A percentile compares a stretch with the other conserved stretches of the same genome.
Evolutionary conservation across 139 green algal genomes (phyloP).

Genomic region (Tetradesmus obliquus): DNA sequence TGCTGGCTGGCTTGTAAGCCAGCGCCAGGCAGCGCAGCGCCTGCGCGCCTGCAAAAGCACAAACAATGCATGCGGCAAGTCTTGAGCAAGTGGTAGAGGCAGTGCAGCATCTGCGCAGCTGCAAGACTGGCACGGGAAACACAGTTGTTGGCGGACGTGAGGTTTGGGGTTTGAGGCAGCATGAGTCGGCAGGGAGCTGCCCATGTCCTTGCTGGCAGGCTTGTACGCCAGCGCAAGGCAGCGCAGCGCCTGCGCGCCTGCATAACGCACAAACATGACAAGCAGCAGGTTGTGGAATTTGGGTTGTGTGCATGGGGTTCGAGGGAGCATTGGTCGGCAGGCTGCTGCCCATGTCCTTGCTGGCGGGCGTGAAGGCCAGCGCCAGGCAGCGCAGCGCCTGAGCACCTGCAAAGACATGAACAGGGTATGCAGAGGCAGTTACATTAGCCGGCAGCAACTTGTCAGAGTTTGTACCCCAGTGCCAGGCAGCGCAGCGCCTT

Average conservation of each 20-base stretch:
- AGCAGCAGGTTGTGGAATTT: not conserved
- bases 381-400: conserved; percentile 83
- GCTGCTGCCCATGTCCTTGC: conserved; percentile 10
- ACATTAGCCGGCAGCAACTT: not conserved
- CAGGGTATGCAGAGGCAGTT: no score
- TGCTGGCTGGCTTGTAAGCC: conserved; percentile 70
- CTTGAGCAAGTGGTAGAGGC: not conserved
- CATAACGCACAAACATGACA: not conserved
- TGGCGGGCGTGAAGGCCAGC: conserved; percentile 76
- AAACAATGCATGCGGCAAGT: not conserved
- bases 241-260: conserved; percentile 57
- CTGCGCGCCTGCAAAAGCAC: conserved; percentile 32
- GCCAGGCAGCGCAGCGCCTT: conserved; percentile 80
- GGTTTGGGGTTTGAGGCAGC: not conserved
- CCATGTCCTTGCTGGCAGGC: not conserved
- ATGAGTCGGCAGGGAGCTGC: not conserved
- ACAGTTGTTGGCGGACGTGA: no score
- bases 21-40: conserved; percentile 88
- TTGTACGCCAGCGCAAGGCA: conserved; percentile 84
- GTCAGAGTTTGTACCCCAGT: conserved; percentile 62
- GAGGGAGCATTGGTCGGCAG: not conserved
- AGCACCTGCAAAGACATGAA: not conserved
- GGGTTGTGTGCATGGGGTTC: not conserved
- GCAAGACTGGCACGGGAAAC: no score
- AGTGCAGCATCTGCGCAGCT: not conserved